These are phyloP conservation scores for Oropetium thomaeum DNA, from an alignment of 176 grass and related monocot species.

Conservation along the genomic window DNA sequence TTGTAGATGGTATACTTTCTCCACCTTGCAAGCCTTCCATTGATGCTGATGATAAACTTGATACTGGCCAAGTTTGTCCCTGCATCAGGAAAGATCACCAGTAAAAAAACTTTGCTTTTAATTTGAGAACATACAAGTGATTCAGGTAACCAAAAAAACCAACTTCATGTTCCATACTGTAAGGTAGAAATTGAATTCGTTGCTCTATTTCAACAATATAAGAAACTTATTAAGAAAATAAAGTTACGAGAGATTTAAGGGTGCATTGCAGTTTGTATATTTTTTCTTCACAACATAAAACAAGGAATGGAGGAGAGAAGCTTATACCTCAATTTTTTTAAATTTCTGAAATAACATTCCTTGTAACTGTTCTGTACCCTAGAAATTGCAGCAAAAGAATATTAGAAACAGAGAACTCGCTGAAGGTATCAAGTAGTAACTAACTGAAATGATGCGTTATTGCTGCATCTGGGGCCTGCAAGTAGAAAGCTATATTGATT, in stretches of 20 bases:
- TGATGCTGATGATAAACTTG: constrained; percentile 33
- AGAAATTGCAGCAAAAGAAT: background rate
- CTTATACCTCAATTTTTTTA: constrained; percentile 50
- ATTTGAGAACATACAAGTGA: constrained; percentile 16
- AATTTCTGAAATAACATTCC: constrained; percentile 55
- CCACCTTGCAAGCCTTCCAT: constrained; percentile 31
- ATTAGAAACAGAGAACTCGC: background rate
- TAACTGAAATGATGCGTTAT: background rate
- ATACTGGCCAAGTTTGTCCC: constrained; percentile 42
- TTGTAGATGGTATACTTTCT: constrained; percentile 31
- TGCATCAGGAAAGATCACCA: constrained; percentile 13
- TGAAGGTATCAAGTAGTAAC: background rate
- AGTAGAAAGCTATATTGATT: constrained; percentile 13
- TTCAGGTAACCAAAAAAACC: background rate
- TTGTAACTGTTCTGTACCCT: constrained; percentile 57
- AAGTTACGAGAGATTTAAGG: background rate
- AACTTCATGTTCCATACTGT: background rate
- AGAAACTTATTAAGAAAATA: background rate
- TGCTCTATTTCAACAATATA: background rate
- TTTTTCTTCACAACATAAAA: constrained; percentile 8
- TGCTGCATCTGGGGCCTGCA: background rate
- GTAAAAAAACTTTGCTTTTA: background rate
- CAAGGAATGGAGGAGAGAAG: constrained; percentile 1
- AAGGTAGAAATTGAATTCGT: background rate
- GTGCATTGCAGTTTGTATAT: background rate